Conservation (phyloP, 129 eudicot species). For the Glebionis coronaria region DNA sequence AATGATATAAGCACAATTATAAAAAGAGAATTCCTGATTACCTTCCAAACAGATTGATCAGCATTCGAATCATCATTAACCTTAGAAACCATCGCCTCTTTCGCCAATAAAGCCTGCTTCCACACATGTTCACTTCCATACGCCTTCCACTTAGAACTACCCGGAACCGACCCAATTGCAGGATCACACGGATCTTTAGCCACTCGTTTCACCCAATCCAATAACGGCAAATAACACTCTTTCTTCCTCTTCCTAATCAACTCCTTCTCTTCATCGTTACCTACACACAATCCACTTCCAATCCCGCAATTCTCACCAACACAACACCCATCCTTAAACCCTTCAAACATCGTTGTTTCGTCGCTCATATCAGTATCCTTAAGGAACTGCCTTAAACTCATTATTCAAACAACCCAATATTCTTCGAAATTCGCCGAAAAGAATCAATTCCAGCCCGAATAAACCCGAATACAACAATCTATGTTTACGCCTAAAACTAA, state of each 20-base stretch:
- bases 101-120: conserved; percentile 66
- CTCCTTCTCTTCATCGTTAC: conserved; percentile 37
- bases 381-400: conserved; percentile 21
- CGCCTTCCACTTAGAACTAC: conserved; percentile 51
- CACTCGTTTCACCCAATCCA: conserved; percentile 56
- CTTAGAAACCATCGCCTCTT: conserved; percentile 58
- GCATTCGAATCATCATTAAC: conserved; percentile 34
- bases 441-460: background rate
- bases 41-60: conserved; percentile 54
- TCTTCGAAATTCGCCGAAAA: background rate
- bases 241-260: conserved; percentile 52
- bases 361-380: conserved; percentile 17
- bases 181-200: conserved; percentile 70
- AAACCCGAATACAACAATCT: background rate
- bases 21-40: conserved; percentile 1
- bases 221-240: conserved; percentile 35
- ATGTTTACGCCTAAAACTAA: background rate
- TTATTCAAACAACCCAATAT: background rate
- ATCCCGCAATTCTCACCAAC: conserved; percentile 26
- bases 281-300: conserved; percentile 19
- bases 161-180: conserved; percentile 52
- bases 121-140: conserved; percentile 54
- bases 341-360: conserved; percentile 9
- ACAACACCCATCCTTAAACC: conserved; percentile 20
- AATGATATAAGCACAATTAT: background rate